These are phyloP conservation scores for Schrenkiella parvula DNA, from an alignment of 345 rosid species.

Conservation along the genomic window DNA sequence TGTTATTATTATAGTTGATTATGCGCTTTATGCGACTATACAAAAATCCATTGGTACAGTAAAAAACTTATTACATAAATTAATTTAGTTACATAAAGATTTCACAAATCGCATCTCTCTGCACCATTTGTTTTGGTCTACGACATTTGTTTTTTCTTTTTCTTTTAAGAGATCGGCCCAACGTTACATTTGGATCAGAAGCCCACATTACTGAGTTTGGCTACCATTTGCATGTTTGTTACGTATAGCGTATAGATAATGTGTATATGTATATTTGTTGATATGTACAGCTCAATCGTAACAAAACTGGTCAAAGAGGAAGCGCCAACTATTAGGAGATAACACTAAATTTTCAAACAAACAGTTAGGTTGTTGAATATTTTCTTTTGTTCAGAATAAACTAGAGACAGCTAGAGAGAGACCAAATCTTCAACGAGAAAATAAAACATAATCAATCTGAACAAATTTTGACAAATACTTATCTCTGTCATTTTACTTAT, in stretches of 20 bases:
- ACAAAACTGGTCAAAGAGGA: constrained; percentile 1
- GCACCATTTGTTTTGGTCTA: not conserved
- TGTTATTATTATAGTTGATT: not conserved
- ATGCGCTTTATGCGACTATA: not conserved
- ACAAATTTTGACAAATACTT: not conserved
- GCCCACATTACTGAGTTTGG: no score
- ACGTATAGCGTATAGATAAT: not conserved
- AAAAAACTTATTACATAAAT: not conserved
- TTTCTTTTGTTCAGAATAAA: not conserved
- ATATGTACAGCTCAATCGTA: not conserved
- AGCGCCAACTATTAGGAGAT: not conserved
- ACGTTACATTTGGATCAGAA: no score
- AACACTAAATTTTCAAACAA: constrained; percentile 2
- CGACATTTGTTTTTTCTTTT: no score
- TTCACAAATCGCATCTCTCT: not conserved
- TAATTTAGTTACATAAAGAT: not conserved
- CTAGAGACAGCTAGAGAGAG: not conserved
- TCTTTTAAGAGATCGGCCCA: no score
- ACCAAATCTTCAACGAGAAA: not conserved
- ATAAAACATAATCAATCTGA: not conserved
- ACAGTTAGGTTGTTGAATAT: not conserved
- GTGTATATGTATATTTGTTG: not conserved
- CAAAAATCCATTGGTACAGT: not conserved
- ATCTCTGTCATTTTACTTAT: not conserved
- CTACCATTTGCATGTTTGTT: not conserved